These are phyloP conservation scores for Boletus subparvulus DNA, from an alignment of 768 basidiomycete genomes.

Conservation along the genomic window DNA sequence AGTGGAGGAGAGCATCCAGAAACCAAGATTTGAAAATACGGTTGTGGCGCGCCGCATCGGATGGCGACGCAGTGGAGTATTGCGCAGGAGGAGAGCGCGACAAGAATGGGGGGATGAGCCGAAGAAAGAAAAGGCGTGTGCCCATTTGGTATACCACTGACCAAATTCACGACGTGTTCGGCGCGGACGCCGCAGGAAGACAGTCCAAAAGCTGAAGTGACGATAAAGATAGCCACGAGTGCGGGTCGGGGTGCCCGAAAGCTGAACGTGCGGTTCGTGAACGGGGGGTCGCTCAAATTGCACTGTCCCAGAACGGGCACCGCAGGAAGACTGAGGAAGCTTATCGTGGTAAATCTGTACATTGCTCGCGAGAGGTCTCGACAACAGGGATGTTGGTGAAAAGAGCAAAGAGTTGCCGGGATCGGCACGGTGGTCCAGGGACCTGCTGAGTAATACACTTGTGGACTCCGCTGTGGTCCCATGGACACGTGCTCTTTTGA, in stretches of 20 bases:
- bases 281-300: too few relatives aligned
- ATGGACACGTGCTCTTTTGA: conserved; percentile 33
- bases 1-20: neutral
- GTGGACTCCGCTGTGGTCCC: conserved; percentile 21
- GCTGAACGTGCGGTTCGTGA: neutral
- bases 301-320: neutral
- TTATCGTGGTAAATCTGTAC: conserved; percentile 17
- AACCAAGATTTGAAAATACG: neutral
- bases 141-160: neutral
- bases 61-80: conserved; percentile 10
- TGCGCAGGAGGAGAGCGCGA: conserved; percentile 11
- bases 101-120: conserved; percentile 13
- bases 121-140: neutral
- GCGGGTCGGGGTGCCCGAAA: conserved; percentile 2
- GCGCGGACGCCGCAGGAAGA: conserved; percentile 1
- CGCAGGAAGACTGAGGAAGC: conserved; percentile 19
- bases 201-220: neutral
- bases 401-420: conserved; percentile 2
- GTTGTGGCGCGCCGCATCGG: conserved; percentile 6
- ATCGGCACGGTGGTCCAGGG: conserved; percentile 25
- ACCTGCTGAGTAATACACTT: conserved; percentile 18
- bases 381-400: neutral
- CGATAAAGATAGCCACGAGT: neutral
- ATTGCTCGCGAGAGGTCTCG: too few relatives aligned
- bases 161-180: conserved; percentile 12